Conservation (phyloP, 176 grass and related monocot species). For the Phoenix roebelenii region DNA sequence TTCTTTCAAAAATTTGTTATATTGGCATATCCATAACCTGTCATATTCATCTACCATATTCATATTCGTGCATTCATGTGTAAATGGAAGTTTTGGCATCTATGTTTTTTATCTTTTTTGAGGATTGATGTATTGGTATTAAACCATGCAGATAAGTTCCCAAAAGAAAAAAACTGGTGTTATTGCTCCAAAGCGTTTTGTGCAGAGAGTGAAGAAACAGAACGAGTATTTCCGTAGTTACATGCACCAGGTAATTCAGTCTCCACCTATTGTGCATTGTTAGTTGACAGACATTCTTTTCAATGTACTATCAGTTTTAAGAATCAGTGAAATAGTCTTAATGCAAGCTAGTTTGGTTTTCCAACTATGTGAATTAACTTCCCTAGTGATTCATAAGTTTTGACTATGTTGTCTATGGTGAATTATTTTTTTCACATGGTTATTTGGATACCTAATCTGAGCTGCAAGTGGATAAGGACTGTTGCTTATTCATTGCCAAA, state of each 20-base stretch:
- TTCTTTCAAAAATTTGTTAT: too few relatives aligned
- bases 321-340: too few relatives aligned
- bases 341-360: too few relatives aligned
- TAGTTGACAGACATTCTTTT: neutral
- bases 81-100: neutral
- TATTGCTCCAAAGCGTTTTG: conserved; percentile 95
- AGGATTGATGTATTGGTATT: neutral
- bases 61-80: neutral
- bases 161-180: conserved; percentile 97
- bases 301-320: too few relatives aligned
- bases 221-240: conserved; percentile 94
- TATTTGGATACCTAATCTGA: too few relatives aligned
- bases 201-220: conserved; percentile 96
- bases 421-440: conserved; percentile 7
- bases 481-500: too few relatives aligned
- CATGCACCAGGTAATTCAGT: conserved; percentile 74
- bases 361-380: too few relatives aligned
- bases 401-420: neutral
- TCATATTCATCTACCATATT: neutral
- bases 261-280: conserved; percentile 7
- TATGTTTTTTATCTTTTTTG: neutral
- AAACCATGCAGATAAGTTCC: conserved; percentile 65
- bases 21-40: too few relatives aligned
- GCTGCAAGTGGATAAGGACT: too few relatives aligned
- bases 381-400: neutral